Percentiles rank a stretch among this genome's conserved stretches.
phyloP scores from a whole-genome alignment of 331 rosid genomes.

The Prunus yedoensis region DNA sequence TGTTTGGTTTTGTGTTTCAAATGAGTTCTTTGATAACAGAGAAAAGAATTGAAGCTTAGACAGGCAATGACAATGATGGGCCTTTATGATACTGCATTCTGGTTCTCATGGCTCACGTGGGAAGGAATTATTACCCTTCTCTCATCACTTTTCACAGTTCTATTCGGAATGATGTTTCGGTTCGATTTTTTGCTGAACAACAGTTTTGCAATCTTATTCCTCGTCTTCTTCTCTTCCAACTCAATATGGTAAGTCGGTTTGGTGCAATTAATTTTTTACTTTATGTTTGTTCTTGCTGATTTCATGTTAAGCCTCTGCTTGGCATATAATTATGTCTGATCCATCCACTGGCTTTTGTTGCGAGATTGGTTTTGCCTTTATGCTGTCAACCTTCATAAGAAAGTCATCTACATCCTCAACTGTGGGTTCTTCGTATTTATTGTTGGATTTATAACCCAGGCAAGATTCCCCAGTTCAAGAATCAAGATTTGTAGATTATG shows the following conservation, averaged over 20 bases:
- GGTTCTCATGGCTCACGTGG: slow-evolving; percentile 90
- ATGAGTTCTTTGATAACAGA: slow-evolving; percentile 71
- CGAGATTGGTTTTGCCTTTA: slow-evolving; percentile 81
- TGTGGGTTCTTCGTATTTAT: slow-evolving; percentile 57
- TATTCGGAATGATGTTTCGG: slow-evolving; percentile 86
- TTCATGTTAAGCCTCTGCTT: not conserved
- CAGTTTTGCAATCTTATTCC: slow-evolving; percentile 49
- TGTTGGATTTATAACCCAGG: slow-evolving; percentile 81
- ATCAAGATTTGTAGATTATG: slow-evolving; percentile 7
- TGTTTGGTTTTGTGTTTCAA: slow-evolving; percentile 90
- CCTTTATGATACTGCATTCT: slow-evolving; percentile 89
- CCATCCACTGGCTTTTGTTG: slow-evolving; percentile 14
- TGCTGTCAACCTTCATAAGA: slow-evolving; percentile 75
- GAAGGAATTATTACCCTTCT: slow-evolving; percentile 59
- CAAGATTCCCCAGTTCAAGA: slow-evolving; percentile 28
- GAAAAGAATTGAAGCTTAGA: slow-evolving; percentile 91
- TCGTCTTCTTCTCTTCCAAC: slow-evolving; percentile 83
- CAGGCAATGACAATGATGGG: slow-evolving; percentile 97
- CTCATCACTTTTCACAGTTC: slow-evolving; percentile 76
- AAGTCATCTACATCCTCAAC: slow-evolving; percentile 81
- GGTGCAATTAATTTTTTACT: slow-evolving; percentile 8
- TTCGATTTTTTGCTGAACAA: slow-evolving; percentile 70
- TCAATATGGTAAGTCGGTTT: slow-evolving; percentile 66
- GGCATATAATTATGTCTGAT: not conserved
- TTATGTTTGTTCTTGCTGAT: slow-evolving; percentile 15